These are phyloP conservation scores for Tetradesmus lagerheimii DNA, from an alignment of 139 green algal species.

Conservation along the genomic window DNA sequence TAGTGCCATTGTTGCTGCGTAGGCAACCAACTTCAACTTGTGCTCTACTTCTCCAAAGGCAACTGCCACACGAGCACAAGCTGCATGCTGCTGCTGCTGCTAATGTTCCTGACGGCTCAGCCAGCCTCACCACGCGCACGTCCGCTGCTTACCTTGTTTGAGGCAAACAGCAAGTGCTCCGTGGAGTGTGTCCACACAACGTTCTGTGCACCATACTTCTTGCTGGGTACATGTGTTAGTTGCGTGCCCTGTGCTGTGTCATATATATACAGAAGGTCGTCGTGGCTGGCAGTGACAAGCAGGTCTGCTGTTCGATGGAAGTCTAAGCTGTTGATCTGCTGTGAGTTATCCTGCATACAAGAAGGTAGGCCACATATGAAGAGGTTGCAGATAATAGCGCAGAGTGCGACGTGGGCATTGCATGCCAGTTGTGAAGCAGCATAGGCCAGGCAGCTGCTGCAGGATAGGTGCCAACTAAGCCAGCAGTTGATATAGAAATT, in stretches of 20 bases:
- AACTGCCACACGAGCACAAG: too few relatives aligned
- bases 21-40: too few relatives aligned
- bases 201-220: conserved; percentile 82
- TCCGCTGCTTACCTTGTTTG: conserved; percentile 73
- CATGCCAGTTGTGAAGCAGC: background rate
- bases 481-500: too few relatives aligned
- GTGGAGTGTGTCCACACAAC: conserved; percentile 82
- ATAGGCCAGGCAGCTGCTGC: too few relatives aligned
- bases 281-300: conserved; percentile 85
- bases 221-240: conserved; percentile 63
- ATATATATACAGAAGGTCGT: conserved; percentile 90
- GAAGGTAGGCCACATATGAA: background rate
- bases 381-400: too few relatives aligned
- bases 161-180: conserved; percentile 81
- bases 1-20: too few relatives aligned
- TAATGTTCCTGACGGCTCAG: background rate
- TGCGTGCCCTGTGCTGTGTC: conserved; percentile 65
- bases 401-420: background rate
- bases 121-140: background rate
- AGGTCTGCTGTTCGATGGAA: conserved; percentile 91
- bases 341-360: background rate
- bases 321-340: conserved; percentile 89
- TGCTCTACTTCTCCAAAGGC: too few relatives aligned
- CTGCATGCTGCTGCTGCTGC: conserved; percentile 9
- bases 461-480: too few relatives aligned